Percentiles rank a stretch among this genome's conserved stretches.
Evolutionary conservation across 78 protist genomes (phyloP).

Genomic region (Dictyostelium brefeldianum): DNA sequence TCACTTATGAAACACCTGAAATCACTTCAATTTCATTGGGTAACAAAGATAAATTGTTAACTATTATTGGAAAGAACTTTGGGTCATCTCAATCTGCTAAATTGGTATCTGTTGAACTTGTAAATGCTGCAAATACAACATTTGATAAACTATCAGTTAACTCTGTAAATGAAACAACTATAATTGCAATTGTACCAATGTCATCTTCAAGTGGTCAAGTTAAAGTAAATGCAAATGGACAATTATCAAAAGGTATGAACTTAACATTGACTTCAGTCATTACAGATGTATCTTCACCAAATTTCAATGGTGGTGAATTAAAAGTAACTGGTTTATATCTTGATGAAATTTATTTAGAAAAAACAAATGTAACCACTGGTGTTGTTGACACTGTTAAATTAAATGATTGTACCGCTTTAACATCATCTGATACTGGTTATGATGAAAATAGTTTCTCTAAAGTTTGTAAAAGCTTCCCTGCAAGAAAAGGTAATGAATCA

Average conservation of each 20-base stretch:
- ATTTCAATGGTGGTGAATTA: background rate
- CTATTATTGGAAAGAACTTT: background rate
- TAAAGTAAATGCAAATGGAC: background rate
- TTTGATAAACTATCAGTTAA: background rate
- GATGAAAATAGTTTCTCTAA: no score
- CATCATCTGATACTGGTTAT: no score
- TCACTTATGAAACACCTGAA: background rate
- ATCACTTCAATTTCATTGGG: background rate
- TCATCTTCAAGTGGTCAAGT: conserved; percentile 2
- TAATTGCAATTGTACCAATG: background rate
- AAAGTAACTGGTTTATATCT: background rate
- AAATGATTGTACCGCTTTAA: no score
- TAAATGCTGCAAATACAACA: background rate
- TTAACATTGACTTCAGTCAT: background rate
- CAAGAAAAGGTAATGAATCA: background rate
- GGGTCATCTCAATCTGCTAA: background rate
- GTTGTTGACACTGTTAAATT: no score
- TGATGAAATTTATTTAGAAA: background rate
- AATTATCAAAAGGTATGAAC: background rate
- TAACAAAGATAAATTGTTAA: background rate
- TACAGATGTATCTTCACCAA: background rate
- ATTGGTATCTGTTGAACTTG: background rate
- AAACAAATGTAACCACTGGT: no score
- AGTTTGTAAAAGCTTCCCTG: background rate
- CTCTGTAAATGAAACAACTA: background rate